Percentiles rank a stretch among this genome's conserved stretches.
phyloP scores from a whole-genome alignment of 805 yeast genomes.

The Ogataea populi-albae region DNA sequence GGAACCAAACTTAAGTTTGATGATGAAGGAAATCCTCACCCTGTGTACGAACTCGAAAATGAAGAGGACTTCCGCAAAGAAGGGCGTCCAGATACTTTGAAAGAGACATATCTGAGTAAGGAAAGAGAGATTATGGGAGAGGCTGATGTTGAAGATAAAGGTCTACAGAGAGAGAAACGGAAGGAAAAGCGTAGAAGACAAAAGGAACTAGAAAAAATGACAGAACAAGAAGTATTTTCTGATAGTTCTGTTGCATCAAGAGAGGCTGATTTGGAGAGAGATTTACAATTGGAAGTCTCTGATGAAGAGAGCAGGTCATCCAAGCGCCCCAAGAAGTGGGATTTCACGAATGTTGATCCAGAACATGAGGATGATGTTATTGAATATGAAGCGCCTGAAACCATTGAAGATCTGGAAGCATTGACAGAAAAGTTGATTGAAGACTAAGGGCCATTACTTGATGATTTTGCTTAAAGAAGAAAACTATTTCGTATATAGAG shows the following conservation, averaged over 20 bases:
- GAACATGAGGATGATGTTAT: constrained; percentile 40
- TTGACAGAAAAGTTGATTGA: constrained; percentile 55
- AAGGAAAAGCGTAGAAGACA: constrained; percentile 87
- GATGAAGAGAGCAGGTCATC: constrained; percentile 34
- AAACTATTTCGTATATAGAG: too few species aligned
- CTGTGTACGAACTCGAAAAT: constrained; percentile 84
- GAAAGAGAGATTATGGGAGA: constrained; percentile 68
- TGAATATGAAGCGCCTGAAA: constrained; percentile 85
- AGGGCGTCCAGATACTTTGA: constrained; percentile 65
- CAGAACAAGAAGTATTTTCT: constrained; percentile 31
- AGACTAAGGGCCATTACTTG: constrained; percentile 9
- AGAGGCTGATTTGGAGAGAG: constrained; percentile 28
- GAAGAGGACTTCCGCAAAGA: constrained; percentile 78
- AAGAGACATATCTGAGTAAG: constrained; percentile 58
- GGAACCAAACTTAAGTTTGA: constrained; percentile 84
- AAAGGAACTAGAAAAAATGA: constrained; percentile 68
- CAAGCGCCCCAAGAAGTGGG: constrained; percentile 46
- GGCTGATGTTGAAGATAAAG: constrained; percentile 78
- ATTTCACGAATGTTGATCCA: constrained; percentile 31
- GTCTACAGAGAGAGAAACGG: constrained; percentile 68
- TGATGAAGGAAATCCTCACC: constrained; percentile 92
- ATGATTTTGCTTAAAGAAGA: too few species aligned
- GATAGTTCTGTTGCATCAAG: constrained; percentile 31
- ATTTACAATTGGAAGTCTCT: constrained; percentile 29
- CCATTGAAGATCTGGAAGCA: constrained; percentile 91